Percentiles rank a stretch among this genome's conserved stretches.
phyloP scores from a whole-genome alignment of 2,329 filamentous ascomycete genomes.

The Penicillium janthinellum region DNA sequence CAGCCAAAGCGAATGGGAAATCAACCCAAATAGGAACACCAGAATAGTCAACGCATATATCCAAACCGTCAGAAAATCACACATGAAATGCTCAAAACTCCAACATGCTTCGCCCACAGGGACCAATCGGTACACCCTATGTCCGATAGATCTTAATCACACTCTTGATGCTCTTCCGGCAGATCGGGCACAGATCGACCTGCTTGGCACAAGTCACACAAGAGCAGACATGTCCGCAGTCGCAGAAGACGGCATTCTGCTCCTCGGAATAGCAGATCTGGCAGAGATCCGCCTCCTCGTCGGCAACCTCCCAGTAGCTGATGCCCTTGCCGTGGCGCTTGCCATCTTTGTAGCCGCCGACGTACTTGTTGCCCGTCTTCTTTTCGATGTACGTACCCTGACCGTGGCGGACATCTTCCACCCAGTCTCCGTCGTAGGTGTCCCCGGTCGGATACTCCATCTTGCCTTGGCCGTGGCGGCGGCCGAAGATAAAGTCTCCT shows the following conservation, averaged over 20 bases:
- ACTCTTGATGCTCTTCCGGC: constrained; percentile 57
- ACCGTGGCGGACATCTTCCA: constrained; percentile 53
- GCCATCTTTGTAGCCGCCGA: constrained; percentile 62
- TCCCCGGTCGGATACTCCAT: constrained; percentile 61
- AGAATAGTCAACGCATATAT: constrained; percentile 4
- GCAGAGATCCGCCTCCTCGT: constrained; percentile 62
- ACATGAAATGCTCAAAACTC: constrained; percentile 9
- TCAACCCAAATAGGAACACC: constrained; percentile 2
- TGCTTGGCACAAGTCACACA: constrained; percentile 62
- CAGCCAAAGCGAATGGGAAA: background rate
- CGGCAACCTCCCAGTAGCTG: constrained; percentile 63
- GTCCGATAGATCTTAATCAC: constrained; percentile 60
- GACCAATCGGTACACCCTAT: constrained; percentile 22
- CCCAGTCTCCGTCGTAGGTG: constrained; percentile 51
- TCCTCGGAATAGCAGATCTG: constrained; percentile 64
- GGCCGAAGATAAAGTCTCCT: constrained; percentile 56
- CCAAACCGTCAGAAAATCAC: background rate
- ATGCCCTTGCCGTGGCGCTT: constrained; percentile 64
- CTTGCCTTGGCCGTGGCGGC: constrained; percentile 58
- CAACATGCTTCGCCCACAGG: constrained; percentile 1
- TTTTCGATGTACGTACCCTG: constrained; percentile 59
- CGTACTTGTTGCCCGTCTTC: constrained; percentile 61
- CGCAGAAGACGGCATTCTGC: constrained; percentile 62
- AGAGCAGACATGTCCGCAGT: constrained; percentile 65
- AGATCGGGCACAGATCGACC: constrained; percentile 63